Evolutionary conservation across 306 rosid genomes (phyloP).

Genomic region (Parietaria judaica): DNA sequence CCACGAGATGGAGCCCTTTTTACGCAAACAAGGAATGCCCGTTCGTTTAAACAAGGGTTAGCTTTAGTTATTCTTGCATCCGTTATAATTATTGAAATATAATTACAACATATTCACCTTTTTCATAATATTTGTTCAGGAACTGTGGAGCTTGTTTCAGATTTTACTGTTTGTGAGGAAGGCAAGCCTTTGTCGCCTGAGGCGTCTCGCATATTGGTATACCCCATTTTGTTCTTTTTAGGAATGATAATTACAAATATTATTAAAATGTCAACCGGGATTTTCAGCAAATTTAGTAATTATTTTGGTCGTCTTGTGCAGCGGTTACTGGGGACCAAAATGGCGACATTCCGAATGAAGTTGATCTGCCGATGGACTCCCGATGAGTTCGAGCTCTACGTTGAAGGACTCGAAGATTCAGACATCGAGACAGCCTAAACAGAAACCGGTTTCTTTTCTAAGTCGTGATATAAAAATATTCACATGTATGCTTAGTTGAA

Average conservation of each 20-base stretch:
- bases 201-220: constrained; percentile 74
- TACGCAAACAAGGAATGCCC: constrained; percentile 94
- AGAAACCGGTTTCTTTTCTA: constrained; percentile 3
- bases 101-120: background rate
- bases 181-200: constrained; percentile 92
- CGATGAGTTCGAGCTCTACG: constrained; percentile 58
- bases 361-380: constrained; percentile 79
- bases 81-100: background rate
- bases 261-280: background rate
- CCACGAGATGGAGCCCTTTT: constrained; percentile 97
- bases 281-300: constrained; percentile 10
- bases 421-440: constrained; percentile 56
- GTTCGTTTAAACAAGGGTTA: constrained; percentile 89
- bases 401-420: constrained; percentile 62
- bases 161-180: constrained; percentile 81
- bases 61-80: background rate
- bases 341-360: constrained; percentile 71
- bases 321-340: constrained; percentile 73
- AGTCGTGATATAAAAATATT: background rate
- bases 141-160: constrained; percentile 81
- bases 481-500: background rate
- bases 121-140: constrained; percentile 37
- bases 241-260: background rate
- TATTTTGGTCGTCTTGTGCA: constrained; percentile 18
- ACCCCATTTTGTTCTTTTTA: constrained; percentile 12